Percentiles rank a stretch among this genome's conserved stretches.
These are phyloP conservation scores for Kondoa malvinella DNA, from an alignment of 768 basidiomycete genomes.

Conservation along the genomic window DNA sequence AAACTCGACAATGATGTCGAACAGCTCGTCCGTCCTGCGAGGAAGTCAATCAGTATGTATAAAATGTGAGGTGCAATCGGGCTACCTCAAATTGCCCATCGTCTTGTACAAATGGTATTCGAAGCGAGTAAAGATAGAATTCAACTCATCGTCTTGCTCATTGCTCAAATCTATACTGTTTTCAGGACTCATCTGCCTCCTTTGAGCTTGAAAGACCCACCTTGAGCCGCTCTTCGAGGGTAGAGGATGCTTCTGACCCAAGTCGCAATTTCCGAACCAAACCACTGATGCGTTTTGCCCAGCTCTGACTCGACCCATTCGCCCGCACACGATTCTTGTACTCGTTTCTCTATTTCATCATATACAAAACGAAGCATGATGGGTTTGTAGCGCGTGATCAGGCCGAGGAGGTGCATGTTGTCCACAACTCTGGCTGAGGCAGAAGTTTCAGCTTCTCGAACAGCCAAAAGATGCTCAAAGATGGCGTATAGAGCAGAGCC, in stretches of 20 bases:
- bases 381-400: slow-evolving; percentile 66
- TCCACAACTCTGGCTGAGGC: neutral
- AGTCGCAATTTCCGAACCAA: slow-evolving; percentile 57
- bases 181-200: slow-evolving; percentile 36
- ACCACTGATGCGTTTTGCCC: slow-evolving; percentile 51
- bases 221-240: slow-evolving; percentile 23
- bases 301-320: slow-evolving; percentile 56
- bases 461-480: neutral
- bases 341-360: slow-evolving; percentile 61
- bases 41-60: neutral
- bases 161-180: slow-evolving; percentile 3
- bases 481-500: neutral
- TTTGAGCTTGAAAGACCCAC: slow-evolving; percentile 35
- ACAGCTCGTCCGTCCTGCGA: slow-evolving; percentile 58
- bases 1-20: slow-evolving; percentile 88
- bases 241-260: slow-evolving; percentile 70
- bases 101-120: slow-evolving; percentile 89
- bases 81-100: slow-evolving; percentile 42
- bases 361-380: slow-evolving; percentile 70
- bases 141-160: slow-evolving; percentile 32
- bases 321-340: slow-evolving; percentile 47
- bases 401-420: slow-evolving; percentile 37
- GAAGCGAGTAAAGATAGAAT: slow-evolving; percentile 40
- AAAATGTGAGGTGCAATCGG: slow-evolving; percentile 7
- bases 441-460: neutral